A percentile compares a stretch with the other conserved stretches of the same genome.
phyloP scores from a whole-genome alignment of 2,329 filamentous ascomycete species.

The Colletotrichum caudatum region DNA sequence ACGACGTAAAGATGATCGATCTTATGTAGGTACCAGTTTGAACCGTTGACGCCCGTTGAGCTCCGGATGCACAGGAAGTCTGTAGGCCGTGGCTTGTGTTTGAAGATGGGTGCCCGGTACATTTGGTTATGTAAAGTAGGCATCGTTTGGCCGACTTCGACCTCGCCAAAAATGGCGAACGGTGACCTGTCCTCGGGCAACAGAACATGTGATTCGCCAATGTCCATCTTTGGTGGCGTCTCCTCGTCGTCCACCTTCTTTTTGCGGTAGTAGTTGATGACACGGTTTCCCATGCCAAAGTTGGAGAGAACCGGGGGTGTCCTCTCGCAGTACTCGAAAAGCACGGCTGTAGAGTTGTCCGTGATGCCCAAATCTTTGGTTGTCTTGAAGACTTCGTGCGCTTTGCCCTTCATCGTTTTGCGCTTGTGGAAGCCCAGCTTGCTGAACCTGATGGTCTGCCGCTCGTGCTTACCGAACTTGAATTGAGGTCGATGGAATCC shows the following conservation, averaged over 20 bases:
- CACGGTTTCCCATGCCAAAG: slow-evolving; percentile 95
- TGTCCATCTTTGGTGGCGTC: slow-evolving; percentile 80
- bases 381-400: slow-evolving; percentile 81
- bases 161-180: slow-evolving; percentile 93
- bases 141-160: slow-evolving; percentile 90
- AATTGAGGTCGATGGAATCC: slow-evolving; percentile 88
- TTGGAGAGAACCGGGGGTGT: slow-evolving; percentile 92
- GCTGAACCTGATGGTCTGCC: slow-evolving; percentile 77
- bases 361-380: slow-evolving; percentile 87
- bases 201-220: slow-evolving; percentile 90
- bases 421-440: slow-evolving; percentile 81
- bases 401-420: slow-evolving; percentile 84
- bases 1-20: slow-evolving; percentile 93
- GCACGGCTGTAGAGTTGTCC: slow-evolving; percentile 88
- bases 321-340: slow-evolving; percentile 97
- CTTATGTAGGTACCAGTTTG: slow-evolving; percentile 84
- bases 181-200: slow-evolving; percentile 95
- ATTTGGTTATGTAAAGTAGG: slow-evolving; percentile 94
- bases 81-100: slow-evolving; percentile 79
- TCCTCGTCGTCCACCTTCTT: slow-evolving; percentile 79
- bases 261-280: slow-evolving; percentile 97
- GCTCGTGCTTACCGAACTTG: slow-evolving; percentile 75
- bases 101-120: slow-evolving; percentile 94
- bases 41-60: slow-evolving; percentile 81
- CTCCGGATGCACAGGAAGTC: slow-evolving; percentile 91